These are phyloP conservation scores for Heritiera fomes DNA, from an alignment of 345 rosid species.

Conservation along the genomic window DNA sequence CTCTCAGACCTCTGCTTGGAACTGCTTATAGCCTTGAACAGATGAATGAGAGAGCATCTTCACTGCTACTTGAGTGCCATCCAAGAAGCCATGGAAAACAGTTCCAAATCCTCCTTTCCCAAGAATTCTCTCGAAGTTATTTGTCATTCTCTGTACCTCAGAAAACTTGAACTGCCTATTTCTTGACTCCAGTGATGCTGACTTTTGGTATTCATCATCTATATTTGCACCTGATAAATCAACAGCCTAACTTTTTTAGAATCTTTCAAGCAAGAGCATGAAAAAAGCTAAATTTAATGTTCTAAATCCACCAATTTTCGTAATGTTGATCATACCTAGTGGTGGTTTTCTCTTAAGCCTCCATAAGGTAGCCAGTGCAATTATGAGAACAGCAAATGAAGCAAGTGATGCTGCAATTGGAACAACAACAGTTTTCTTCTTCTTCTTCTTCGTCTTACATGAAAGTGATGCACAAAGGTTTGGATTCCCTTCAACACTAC, in stretches of 20 bases:
- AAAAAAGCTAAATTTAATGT: no score
- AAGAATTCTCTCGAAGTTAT: conserved; percentile 38
- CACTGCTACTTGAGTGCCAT: conserved; percentile 54
- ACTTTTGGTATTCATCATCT: not conserved
- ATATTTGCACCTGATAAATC: no score
- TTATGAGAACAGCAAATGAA: conserved; percentile 21
- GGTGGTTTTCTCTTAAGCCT: conserved; percentile 24
- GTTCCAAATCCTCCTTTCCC: conserved; percentile 61
- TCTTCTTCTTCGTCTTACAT: not conserved
- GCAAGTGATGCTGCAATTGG: conserved; percentile 35
- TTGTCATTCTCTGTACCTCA: conserved; percentile 41
- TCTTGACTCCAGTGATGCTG: conserved; percentile 13
- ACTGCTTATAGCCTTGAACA: conserved; percentile 47
- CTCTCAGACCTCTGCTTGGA: conserved; percentile 46
- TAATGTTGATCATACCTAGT: not conserved
- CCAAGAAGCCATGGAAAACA: conserved; percentile 46
- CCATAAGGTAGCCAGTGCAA: conserved; percentile 27
- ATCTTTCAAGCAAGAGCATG: no score
- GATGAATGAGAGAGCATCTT: conserved; percentile 51
- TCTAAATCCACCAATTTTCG: no score
- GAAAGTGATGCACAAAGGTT: not conserved
- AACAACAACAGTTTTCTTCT: not conserved
- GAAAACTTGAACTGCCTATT: conserved; percentile 37
- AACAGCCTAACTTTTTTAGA: no score
- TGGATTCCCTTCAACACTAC: not conserved